Percentiles rank a stretch among this genome's conserved stretches.
Evolutionary conservation across 306 rosid genomes (phyloP).

Genomic region (Dalbergia cochinchinensis): DNA sequence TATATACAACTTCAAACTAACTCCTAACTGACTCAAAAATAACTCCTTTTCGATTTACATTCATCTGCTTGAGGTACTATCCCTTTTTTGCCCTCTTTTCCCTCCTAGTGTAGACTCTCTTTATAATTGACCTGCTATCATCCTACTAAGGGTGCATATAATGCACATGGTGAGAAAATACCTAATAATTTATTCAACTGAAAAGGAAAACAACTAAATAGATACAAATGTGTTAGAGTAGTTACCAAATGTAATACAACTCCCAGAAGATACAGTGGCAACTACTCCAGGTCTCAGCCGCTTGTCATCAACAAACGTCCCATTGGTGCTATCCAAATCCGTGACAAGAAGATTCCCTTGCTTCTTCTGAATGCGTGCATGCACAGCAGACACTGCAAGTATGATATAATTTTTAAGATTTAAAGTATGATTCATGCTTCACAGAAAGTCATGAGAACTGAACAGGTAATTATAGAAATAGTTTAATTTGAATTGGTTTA

Average conservation of each 20-base stretch:
- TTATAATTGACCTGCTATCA: not conserved
- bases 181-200: not conserved
- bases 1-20: too few relatives aligned
- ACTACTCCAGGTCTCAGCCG: conserved; percentile 77
- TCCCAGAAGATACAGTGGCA: conserved; percentile 67
- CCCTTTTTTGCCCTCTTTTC: too few relatives aligned
- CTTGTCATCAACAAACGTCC: conserved; percentile 81
- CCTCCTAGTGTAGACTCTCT: not conserved
- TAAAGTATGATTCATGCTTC: conserved; percentile 5
- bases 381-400: conserved; percentile 72
- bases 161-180: not conserved
- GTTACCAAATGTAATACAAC: conserved; percentile 79
- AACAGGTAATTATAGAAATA: not conserved
- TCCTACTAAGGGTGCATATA: not conserved
- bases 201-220: not conserved
- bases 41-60: not conserved
- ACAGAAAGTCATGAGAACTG: conserved; percentile 3
- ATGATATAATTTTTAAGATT: not conserved
- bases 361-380: conserved; percentile 78
- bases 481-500: conserved; percentile 9
- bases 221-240: conserved; percentile 22
- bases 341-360: conserved; percentile 74
- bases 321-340: conserved; percentile 95
- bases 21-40: not conserved
- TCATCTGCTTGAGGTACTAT: too few relatives aligned